Conservation (phyloP, 768 basidiomycete species). For the Lepiota venenata region DNA sequence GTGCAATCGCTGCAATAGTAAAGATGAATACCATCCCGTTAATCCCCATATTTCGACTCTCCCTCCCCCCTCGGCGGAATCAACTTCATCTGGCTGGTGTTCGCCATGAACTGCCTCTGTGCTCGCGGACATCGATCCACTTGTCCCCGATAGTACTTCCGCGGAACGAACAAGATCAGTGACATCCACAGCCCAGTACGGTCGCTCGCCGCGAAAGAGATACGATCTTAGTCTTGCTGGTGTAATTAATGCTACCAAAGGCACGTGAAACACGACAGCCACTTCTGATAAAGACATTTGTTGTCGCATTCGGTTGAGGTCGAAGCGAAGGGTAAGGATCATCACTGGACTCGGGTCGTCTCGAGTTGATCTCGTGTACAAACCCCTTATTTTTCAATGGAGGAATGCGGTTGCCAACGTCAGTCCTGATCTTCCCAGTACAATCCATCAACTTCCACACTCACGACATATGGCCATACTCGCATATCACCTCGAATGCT, state of each 20-base stretch:
- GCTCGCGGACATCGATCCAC: constrained; percentile 22
- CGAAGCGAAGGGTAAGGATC: constrained; percentile 58
- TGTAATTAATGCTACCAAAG: constrained; percentile 48
- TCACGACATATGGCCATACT: constrained; percentile 78
- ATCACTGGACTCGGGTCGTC: constrained; percentile 22
- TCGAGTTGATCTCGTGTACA: constrained; percentile 21
- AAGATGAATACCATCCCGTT: constrained; percentile 77
- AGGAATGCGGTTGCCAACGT: no score
- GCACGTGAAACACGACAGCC: constrained; percentile 66
- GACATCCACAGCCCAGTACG: constrained; percentile 68
- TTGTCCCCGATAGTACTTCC: no score
- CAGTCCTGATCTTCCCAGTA: not conserved
- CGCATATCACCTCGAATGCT: constrained; percentile 54
- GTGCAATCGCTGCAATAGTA: constrained; percentile 53
- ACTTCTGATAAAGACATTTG: constrained; percentile 59
- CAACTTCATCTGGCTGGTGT: constrained; percentile 32
- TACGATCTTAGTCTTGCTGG: constrained; percentile 43
- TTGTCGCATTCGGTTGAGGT: constrained; percentile 41
- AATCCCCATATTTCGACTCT: constrained; percentile 76
- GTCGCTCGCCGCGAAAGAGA: constrained; percentile 50
- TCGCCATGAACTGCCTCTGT: constrained; percentile 13
- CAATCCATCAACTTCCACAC: constrained; percentile 19
- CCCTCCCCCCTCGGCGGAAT: constrained; percentile 37
- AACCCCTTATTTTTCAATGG: constrained; percentile 37
- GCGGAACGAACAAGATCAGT: constrained; percentile 44